Base-by-base conservation (phyloP, 1,284 basidiomycete genomes). In the Hypsizygus ulmarius region DNA sequence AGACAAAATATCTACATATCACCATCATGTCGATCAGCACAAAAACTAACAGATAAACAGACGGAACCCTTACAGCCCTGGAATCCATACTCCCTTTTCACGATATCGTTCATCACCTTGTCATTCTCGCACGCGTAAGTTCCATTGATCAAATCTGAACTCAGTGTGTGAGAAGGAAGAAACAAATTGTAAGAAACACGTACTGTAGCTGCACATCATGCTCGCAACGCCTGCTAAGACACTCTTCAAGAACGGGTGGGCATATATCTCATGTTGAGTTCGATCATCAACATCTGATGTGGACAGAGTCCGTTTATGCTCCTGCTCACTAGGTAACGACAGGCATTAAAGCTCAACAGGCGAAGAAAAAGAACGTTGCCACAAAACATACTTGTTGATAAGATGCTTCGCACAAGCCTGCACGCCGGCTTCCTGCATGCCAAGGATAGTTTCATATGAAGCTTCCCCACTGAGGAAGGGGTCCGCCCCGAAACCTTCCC, bases 401-500 rank as follows among this genome's bases (percentile, higher is more conserved):
- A 77, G 81, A 65, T 92, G 88, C 68, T 93, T 93, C 12, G 87
- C 87, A 52, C 82, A 85, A 7, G 84, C 81, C 60, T 84, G 86
- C 0, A 93, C 85, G 29, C 90, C 89, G 1, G 72, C 74, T 32
- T 72, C 64, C 61, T 93, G 90, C 66, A 91, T 69, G 1, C 90
- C 90, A 16, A 84, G 64, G 51, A 92, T 78, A 1, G 86, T 90
- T 64, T 87, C 81, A 52, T 83, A 87, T 0, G 87, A 81, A 0
- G 79, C 77, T 63, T 86, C 86, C 12, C 87, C 84, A 40, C 78
- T 64, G 34, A 93, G 69, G 69, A 83, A 93, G 0, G 90, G 88
- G 61, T 89, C 85, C 12, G 76, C 83, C 39, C 88, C 84, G 53
- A 90, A 92, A 6, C 87, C 88, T 71, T 94, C 90, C 88, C 88